Conservation (phyloP, 352 stramenopile species). For the Phytophthora foliorum region DNA sequence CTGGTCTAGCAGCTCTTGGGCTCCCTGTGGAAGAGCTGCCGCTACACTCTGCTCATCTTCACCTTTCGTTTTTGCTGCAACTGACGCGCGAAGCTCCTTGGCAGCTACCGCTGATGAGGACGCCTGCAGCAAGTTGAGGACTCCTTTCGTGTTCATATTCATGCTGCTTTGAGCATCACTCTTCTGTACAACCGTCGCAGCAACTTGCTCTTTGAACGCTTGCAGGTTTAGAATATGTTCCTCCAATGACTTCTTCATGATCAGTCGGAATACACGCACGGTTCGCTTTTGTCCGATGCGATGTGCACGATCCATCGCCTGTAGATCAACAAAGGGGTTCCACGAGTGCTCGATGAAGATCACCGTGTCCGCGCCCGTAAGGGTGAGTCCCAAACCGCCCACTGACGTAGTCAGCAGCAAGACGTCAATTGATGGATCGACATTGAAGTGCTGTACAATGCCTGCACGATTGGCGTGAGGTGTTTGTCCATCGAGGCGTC, state of each 20-base stretch:
- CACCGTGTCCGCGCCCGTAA: constrained; percentile 97
- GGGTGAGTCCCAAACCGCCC: constrained; percentile 96
- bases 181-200: constrained; percentile 66
- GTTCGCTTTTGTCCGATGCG: constrained; percentile 78
- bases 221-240: constrained; percentile 87
- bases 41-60: constrained; percentile 15
- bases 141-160: constrained; percentile 70
- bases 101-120: constrained; percentile 57
- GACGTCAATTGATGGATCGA: constrained; percentile 93
- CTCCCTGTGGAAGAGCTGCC: constrained; percentile 32
- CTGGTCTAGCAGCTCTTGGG: constrained; percentile 64
- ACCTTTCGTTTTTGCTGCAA: constrained; percentile 3
- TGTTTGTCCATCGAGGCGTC: constrained; percentile 94
- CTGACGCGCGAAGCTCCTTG: constrained; percentile 36
- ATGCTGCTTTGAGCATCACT: constrained; percentile 65
- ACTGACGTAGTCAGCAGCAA: constrained; percentile 97
- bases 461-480: constrained; percentile 67
- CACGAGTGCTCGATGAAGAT: constrained; percentile 99
- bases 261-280: constrained; percentile 83
- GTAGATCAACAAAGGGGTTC: constrained; percentile 97
- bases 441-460: constrained; percentile 94
- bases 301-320: constrained; percentile 92
- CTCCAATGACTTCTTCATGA: constrained; percentile 79
- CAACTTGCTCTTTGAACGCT: constrained; percentile 81
- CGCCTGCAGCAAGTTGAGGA: constrained; percentile 67